Percentiles rank a stretch among this genome's conserved stretches.
phyloP scores from a whole-genome alignment of 192 early-diverging fungal genomes.

The Backusella parvicylindrica region DNA sequence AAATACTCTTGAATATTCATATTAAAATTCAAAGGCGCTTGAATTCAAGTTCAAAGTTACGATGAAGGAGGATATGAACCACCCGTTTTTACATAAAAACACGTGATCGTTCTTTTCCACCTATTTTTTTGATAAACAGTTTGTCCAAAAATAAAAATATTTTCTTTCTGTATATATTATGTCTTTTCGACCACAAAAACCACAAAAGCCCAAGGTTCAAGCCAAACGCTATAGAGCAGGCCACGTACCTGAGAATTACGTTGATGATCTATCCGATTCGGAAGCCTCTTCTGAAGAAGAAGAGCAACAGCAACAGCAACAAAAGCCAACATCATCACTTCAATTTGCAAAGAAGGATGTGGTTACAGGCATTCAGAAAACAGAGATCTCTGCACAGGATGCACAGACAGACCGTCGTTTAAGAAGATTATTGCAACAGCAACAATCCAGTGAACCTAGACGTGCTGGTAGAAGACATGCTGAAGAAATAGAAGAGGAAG shows the following conservation, averaged over 20 bases:
- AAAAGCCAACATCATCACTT: slow-evolving; percentile 22
- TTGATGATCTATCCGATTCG: slow-evolving; percentile 49
- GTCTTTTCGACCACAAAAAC: slow-evolving; percentile 19
- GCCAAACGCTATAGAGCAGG: slow-evolving; percentile 60
- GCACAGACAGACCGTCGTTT: slow-evolving; percentile 38
- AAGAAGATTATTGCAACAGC: slow-evolving; percentile 43
- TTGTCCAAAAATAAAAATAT: not conserved
- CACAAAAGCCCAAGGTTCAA: slow-evolving; percentile 33
- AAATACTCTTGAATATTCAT: too few relatives aligned
- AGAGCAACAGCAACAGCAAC: slow-evolving; percentile 19
- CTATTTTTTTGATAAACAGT: too few relatives aligned
- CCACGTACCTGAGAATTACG: slow-evolving; percentile 49
- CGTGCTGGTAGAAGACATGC: slow-evolving; percentile 29
- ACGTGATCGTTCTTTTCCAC: too few relatives aligned
- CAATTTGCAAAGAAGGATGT: slow-evolving; percentile 36
- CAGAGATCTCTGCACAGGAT: slow-evolving; percentile 44
- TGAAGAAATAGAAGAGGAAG: slow-evolving; percentile 24
- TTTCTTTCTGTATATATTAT: not conserved
- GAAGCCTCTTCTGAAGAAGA: slow-evolving; percentile 51
- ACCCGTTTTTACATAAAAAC: too few relatives aligned
- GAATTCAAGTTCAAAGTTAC: too few relatives aligned
- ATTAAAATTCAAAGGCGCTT: too few relatives aligned
- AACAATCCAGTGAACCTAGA: slow-evolving; percentile 32
- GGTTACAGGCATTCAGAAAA: slow-evolving; percentile 38
- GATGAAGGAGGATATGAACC: too few relatives aligned